phyloP scores from a whole-genome alignment of 2,329 filamentous ascomycete species.

The Fusarium sp. region DNA sequence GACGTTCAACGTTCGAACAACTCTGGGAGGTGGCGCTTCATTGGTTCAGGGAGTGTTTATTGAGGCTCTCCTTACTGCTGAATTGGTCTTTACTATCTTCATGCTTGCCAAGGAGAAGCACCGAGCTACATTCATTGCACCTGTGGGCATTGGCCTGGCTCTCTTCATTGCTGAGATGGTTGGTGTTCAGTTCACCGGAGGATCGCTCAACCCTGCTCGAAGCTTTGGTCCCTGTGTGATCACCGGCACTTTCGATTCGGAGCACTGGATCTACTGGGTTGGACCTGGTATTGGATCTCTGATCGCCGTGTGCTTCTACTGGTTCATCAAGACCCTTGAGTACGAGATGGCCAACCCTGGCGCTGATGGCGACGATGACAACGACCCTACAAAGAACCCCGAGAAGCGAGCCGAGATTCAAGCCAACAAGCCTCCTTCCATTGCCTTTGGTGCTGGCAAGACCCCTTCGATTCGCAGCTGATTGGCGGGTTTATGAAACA shows the following conservation, averaged over 20 bases:
- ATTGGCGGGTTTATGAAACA: constrained; percentile 3
- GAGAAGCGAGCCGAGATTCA: constrained; percentile 52
- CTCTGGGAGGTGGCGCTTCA: constrained; percentile 53
- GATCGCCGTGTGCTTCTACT: constrained; percentile 52
- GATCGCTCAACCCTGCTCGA: constrained; percentile 59
- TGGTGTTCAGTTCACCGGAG: constrained; percentile 61
- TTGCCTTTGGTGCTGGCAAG: constrained; percentile 35
- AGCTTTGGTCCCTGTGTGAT: constrained; percentile 60
- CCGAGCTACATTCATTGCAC: constrained; percentile 59
- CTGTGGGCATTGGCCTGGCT: constrained; percentile 59
- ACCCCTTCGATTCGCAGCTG: constrained; percentile 40
- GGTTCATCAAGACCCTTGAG: constrained; percentile 55
- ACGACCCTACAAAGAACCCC: constrained; percentile 58
- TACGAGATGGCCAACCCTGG: constrained; percentile 60
- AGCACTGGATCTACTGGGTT: constrained; percentile 62
- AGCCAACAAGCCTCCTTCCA: constrained; percentile 28
- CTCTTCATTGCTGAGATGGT: constrained; percentile 59
- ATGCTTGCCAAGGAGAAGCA: constrained; percentile 65
- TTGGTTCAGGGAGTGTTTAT: constrained; percentile 61
- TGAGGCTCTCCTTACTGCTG: constrained; percentile 60
- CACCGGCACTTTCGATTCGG: constrained; percentile 52
- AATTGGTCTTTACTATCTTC: constrained; percentile 61
- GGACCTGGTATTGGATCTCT: constrained; percentile 50
- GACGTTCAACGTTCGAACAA: constrained; percentile 56
- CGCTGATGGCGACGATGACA: constrained; percentile 57